Percentiles rank a stretch among this genome's conserved stretches.
Conservation (phyloP, 352 stramenopile species). For the Aphanomyces astaci region DNA sequence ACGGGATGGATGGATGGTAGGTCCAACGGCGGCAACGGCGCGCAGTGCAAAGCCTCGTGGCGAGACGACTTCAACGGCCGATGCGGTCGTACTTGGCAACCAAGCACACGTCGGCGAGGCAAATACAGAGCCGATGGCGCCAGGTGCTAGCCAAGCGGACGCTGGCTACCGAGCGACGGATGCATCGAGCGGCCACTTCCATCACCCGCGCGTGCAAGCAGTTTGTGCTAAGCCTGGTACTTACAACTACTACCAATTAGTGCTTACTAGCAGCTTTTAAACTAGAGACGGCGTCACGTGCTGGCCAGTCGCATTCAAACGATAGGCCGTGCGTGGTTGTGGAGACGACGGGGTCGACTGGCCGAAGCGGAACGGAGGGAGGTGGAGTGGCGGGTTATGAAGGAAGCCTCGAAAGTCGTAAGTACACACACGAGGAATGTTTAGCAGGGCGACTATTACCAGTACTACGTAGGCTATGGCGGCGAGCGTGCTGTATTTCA, state of each 20-base stretch:
- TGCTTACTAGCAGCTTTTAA: too few relatives aligned
- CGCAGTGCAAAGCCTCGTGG: not conserved
- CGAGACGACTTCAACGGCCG: not conserved
- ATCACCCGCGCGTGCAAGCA: not conserved
- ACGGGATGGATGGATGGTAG: too few relatives aligned
- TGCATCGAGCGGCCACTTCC: not conserved
- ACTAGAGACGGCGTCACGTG: not conserved
- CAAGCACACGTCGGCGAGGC: not conserved
- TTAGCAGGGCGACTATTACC: too few relatives aligned
- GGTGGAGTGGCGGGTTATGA: not conserved
- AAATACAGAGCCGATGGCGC: slow-evolving; percentile 9
- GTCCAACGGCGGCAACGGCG: not conserved
- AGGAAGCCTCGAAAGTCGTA: not conserved
- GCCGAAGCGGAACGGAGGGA: not conserved
- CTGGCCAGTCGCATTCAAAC: not conserved
- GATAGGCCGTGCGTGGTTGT: not conserved
- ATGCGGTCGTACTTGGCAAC: not conserved
- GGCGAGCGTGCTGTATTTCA: not conserved
- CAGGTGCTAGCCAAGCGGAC: not conserved
- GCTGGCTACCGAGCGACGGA: not conserved
- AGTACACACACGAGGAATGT: too few relatives aligned
- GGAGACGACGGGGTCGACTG: not conserved
- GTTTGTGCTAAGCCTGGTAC: not conserved
- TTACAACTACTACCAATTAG: not conserved
- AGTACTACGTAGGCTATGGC: not conserved